These are phyloP conservation scores for Crotalaria pallida DNA, from an alignment of 306 rosid genomes.

Conservation along the genomic window DNA sequence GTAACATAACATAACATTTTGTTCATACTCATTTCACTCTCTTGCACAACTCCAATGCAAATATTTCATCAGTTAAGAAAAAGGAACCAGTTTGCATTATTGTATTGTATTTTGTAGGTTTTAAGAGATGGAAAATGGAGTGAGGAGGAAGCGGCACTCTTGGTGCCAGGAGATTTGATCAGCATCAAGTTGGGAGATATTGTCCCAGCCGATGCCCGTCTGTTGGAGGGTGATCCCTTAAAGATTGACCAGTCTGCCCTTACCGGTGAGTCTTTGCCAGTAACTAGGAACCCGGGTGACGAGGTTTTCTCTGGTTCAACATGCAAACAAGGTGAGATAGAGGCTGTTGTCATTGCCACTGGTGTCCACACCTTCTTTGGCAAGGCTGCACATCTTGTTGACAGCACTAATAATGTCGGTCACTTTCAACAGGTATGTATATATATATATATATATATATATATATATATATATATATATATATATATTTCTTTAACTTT, in stretches of 20 bases:
- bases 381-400: conserved; percentile 94
- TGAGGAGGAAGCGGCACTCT: conserved; percentile 69
- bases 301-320: conserved; percentile 90
- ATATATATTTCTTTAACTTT: neutral
- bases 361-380: conserved; percentile 95
- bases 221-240: conserved; percentile 78
- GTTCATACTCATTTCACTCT: neutral
- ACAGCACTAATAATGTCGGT: conserved; percentile 92
- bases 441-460: too few relatives aligned
- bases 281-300: conserved; percentile 65
- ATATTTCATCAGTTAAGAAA: neutral
- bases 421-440: conserved; percentile 76
- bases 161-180: conserved; percentile 88
- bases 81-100: neutral
- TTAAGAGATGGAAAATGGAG: conserved; percentile 82
- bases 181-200: conserved; percentile 94
- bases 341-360: conserved; percentile 89
- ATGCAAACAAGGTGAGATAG: conserved; percentile 92
- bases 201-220: conserved; percentile 90
- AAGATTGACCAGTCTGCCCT: conserved; percentile 93
- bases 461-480: too few relatives aligned
- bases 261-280: conserved; percentile 89
- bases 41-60: neutral
- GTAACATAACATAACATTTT: conserved; percentile 34
- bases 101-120: conserved; percentile 37